These are phyloP conservation scores for Bimuria novae-zelandiae DNA, from an alignment of 2,329 filamentous ascomycete genomes.

Conservation along the genomic window DNA sequence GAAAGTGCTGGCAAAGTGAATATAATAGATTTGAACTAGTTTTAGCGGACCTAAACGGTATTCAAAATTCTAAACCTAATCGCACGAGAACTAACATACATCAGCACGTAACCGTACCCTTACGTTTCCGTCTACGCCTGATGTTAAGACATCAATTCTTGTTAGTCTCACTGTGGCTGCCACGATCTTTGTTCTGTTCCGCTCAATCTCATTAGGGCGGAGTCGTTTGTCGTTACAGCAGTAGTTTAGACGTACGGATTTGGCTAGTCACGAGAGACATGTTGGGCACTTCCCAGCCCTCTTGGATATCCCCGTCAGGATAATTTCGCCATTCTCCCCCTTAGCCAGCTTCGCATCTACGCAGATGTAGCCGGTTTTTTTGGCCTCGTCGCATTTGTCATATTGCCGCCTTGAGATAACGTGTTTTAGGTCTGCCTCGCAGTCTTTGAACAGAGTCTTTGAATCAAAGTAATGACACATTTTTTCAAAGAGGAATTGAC, in stretches of 20 bases:
- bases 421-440: not conserved
- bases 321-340: not conserved
- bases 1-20: slow-evolving; percentile 5
- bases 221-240: too few species aligned
- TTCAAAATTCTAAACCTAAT: not conserved
- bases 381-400: not conserved
- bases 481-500: not conserved
- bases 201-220: not conserved
- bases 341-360: not conserved
- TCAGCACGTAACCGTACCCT: not conserved
- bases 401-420: not conserved
- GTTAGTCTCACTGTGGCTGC: not conserved
- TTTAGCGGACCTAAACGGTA: slow-evolving; percentile 2
- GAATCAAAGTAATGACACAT: not conserved
- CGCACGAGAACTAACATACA: too few species aligned
- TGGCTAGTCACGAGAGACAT: too few species aligned
- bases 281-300: not conserved
- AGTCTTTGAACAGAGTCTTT: not conserved
- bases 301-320: not conserved
- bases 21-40: slow-evolving; percentile 3
- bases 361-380: not conserved
- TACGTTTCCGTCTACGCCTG: not conserved
- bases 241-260: too few species aligned
- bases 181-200: slow-evolving; percentile 3
- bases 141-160: slow-evolving; percentile 1